Conservation (phyloP, 2,329 filamentous ascomycete species). For the Monilinia aucupariae region DNA sequence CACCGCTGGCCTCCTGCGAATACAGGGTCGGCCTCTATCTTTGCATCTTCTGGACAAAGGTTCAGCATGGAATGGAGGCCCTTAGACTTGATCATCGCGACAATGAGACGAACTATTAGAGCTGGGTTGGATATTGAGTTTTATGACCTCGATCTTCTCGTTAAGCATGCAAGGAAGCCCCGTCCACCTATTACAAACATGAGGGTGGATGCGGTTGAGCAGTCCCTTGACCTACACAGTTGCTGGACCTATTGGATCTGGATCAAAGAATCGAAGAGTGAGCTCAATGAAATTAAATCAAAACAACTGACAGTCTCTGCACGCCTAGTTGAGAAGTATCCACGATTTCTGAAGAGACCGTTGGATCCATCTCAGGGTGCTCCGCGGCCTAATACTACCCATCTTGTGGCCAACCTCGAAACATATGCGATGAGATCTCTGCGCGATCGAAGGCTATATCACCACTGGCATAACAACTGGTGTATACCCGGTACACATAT, state of each 20-base stretch:
- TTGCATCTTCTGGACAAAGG: neutral
- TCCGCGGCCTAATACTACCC: neutral
- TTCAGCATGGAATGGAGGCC: neutral
- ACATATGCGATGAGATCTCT: neutral
- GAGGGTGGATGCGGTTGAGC: fast-evolving
- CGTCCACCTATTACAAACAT: neutral
- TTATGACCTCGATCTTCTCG: constrained; percentile 5
- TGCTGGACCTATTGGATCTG: constrained; percentile 2
- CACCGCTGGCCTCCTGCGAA: neutral
- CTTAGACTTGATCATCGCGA: neutral
- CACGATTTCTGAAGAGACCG: constrained; percentile 1
- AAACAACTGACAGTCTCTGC: neutral
- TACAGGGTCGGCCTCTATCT: neutral
- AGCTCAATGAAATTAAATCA: neutral
- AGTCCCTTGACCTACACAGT: neutral
- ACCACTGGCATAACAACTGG: neutral
- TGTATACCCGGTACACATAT: neutral
- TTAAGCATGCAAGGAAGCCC: neutral
- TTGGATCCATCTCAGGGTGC: neutral
- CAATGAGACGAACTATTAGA: neutral
- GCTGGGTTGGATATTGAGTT: neutral
- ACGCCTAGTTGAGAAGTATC: neutral
- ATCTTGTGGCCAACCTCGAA: neutral
- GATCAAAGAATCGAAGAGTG: neutral
- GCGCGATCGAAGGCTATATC: neutral